phyloP scores from a whole-genome alignment of 202 grass and related monocot species.

The Panicum hallii region DNA sequence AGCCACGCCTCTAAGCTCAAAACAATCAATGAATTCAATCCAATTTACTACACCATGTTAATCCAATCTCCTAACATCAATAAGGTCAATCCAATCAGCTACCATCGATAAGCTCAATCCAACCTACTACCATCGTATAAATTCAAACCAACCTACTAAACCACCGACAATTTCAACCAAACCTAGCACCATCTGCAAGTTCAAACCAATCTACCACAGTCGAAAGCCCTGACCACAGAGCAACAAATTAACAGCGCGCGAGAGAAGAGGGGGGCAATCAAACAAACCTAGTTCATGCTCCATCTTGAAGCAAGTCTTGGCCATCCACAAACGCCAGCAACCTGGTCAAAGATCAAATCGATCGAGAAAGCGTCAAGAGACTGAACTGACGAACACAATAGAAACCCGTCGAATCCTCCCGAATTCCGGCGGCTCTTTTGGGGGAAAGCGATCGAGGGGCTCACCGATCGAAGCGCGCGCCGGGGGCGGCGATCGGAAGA shows the following conservation, averaged over 20 bases:
- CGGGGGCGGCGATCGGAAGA: background rate
- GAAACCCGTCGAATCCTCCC: constrained; percentile 19
- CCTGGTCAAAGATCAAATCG: constrained; percentile 13
- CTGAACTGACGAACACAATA: constrained; percentile 5
- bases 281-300: constrained; percentile 86
- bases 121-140: background rate
- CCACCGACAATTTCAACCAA: background rate
- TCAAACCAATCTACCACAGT: background rate
- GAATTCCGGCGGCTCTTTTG: background rate
- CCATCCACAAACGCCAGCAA: constrained; percentile 48
- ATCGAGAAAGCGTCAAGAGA: background rate
- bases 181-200: background rate
- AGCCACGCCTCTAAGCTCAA: background rate
- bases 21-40: background rate
- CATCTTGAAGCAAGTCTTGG: constrained; percentile 77
- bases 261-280: constrained; percentile 9
- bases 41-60: background rate
- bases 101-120: background rate
- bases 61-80: background rate
- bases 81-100: background rate
- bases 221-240: background rate
- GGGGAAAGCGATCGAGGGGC: constrained; percentile 25
- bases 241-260: constrained; percentile 9
- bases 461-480: constrained; percentile 36
- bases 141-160: background rate